Percentiles rank a stretch among this genome's conserved stretches.
These are phyloP conservation scores for Stemphylium lycopersici DNA, from an alignment of 2,329 filamentous ascomycete species.

Conservation along the genomic window DNA sequence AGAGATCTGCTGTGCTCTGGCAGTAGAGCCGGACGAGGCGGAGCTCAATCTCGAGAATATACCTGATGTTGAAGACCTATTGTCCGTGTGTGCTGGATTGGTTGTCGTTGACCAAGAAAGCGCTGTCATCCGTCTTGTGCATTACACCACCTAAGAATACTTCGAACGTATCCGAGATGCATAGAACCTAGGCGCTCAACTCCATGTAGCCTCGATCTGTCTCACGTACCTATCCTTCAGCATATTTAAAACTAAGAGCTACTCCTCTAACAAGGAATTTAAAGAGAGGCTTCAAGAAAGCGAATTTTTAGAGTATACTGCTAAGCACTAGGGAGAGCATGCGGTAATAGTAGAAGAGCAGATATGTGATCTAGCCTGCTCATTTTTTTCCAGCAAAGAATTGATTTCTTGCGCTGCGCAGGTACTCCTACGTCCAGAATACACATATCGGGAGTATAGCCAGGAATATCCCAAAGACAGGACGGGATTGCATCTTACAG, in stretches of 20 bases:
- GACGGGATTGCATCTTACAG: conserved; percentile 17
- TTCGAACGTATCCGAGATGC: conserved; percentile 29
- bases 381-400: not conserved
- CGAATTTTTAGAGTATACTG: conserved; percentile 39
- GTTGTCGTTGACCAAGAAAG: conserved; percentile 31
- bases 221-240: conserved; percentile 40
- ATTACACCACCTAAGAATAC: conserved; percentile 35
- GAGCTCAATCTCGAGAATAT: conserved; percentile 17
- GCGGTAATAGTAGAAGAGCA: conserved; percentile 13
- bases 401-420: conserved; percentile 1
- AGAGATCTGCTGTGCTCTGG: conserved; percentile 23
- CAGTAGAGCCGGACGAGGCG: conserved; percentile 9
- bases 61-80: conserved; percentile 15
- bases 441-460: conserved; percentile 9
- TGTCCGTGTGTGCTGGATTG: conserved; percentile 27
- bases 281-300: conserved; percentile 19
- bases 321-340: conserved; percentile 34
- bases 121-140: conserved; percentile 32
- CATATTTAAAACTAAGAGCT: conserved; percentile 21
- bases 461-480: conserved; percentile 10
- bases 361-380: conserved; percentile 10
- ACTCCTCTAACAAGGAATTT: conserved; percentile 19
- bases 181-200: conserved; percentile 34
- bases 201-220: conserved; percentile 29
- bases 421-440: conserved; percentile 11